A percentile compares a stretch with the other conserved stretches of the same genome.
phyloP scores from a whole-genome alignment of 1,284 basidiomycete genomes.

The Apiotrichum domesticum region DNA sequence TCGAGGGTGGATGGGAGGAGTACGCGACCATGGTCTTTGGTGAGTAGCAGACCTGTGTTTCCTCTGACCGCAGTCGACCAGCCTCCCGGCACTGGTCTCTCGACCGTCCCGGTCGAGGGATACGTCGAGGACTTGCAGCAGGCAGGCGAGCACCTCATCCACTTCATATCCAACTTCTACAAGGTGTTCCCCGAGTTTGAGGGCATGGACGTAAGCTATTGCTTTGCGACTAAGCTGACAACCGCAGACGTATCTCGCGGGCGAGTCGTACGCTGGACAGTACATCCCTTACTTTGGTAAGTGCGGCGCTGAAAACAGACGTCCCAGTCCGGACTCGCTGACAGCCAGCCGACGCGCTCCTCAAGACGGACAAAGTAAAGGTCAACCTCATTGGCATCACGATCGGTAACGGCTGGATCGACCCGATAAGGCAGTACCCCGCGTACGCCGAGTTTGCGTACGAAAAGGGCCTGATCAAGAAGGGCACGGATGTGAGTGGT shows the following conservation, averaged over 20 bases:
- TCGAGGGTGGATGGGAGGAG: constrained; percentile 95
- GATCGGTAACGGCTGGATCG: constrained; percentile 98
- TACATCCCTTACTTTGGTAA: constrained; percentile 91
- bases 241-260: constrained; percentile 81
- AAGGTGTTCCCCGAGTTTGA: constrained; percentile 82
- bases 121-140: constrained; percentile 72
- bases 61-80: constrained; percentile 69
- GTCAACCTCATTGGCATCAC: constrained; percentile 65
- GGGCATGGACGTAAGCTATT: constrained; percentile 66
- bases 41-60: constrained; percentile 46
- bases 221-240: constrained; percentile 2
- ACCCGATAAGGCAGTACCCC: constrained; percentile 80
- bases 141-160: constrained; percentile 71
- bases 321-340: not conserved
- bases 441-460: constrained; percentile 83
- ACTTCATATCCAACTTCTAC: constrained; percentile 85
- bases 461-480: constrained; percentile 69
- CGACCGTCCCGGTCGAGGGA: constrained; percentile 76
- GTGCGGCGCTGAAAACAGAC: constrained; percentile 15
- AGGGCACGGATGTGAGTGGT: constrained; percentile 58
- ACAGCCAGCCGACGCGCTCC: constrained; percentile 65
- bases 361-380: constrained; percentile 55
- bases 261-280: constrained; percentile 97
- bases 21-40: constrained; percentile 93
- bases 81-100: constrained; percentile 91